These are phyloP conservation scores for Colletotrichum graminicola DNA, from an alignment of 2,329 filamentous ascomycete species.

Conservation along the genomic window DNA sequence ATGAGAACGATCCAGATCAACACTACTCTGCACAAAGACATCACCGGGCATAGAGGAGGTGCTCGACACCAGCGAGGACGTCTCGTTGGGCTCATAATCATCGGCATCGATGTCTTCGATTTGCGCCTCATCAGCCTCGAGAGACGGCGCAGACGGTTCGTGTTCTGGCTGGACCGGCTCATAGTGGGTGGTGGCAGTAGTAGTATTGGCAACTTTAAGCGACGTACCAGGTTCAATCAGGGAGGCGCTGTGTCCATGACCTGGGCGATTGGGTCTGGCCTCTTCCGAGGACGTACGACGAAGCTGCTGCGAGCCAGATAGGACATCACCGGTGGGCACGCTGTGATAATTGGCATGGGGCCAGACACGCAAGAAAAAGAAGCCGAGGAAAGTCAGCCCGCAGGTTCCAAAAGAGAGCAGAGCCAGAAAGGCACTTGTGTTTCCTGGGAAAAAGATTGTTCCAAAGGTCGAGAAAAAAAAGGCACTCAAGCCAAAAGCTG, in stretches of 20 bases:
- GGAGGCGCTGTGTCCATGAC: constrained; percentile 53
- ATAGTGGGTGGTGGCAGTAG: constrained; percentile 47
- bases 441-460: constrained; percentile 81
- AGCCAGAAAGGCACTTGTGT: constrained; percentile 84
- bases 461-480: constrained; percentile 94
- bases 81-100: constrained; percentile 72
- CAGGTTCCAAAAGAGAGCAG: constrained; percentile 85
- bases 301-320: constrained; percentile 50
- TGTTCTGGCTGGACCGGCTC: constrained; percentile 25
- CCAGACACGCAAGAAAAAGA: constrained; percentile 87
- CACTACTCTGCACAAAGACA: constrained; percentile 67
- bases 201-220: constrained; percentile 44
- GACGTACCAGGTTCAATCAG: constrained; percentile 76
- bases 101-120: constrained; percentile 47
- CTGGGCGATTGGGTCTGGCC: constrained; percentile 54
- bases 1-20: constrained; percentile 80
- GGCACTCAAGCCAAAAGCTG: constrained; percentile 93
- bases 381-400: constrained; percentile 78
- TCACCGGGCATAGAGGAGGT: constrained; percentile 65
- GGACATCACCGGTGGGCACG: constrained; percentile 56
- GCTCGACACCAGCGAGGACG: constrained; percentile 82
- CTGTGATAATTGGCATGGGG: constrained; percentile 71
- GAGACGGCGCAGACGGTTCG: constrained; percentile 34
- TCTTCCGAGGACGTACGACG: constrained; percentile 58
- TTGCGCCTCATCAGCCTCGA: constrained; percentile 44